phyloP scores from a whole-genome alignment of 2,329 filamentous ascomycete genomes.

The Zasmidium cellare region DNA sequence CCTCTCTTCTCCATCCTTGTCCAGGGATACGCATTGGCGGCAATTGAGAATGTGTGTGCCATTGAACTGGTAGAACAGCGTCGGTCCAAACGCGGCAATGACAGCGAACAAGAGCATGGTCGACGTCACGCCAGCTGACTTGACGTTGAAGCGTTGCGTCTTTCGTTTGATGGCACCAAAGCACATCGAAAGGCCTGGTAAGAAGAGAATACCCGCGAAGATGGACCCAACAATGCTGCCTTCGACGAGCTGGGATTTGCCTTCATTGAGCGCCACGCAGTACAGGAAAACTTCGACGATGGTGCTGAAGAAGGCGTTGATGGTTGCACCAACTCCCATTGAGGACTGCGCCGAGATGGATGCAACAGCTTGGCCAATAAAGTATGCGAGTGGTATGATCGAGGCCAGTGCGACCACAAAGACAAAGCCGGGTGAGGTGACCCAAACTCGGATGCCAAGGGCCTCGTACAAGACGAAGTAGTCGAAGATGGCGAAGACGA shows the following conservation, averaged over 20 bases:
- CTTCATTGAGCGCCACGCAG: constrained; percentile 87
- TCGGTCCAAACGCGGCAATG: constrained; percentile 92
- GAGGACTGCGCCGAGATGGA: constrained; percentile 98
- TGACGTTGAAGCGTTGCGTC: constrained; percentile 96
- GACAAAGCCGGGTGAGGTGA: constrained; percentile 82
- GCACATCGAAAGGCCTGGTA: constrained; percentile 96
- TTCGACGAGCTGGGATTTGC: constrained; percentile 90
- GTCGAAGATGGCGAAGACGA: constrained; percentile 93
- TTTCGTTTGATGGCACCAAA: constrained; percentile 97
- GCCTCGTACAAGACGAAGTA: constrained; percentile 74
- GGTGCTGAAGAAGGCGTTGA: constrained; percentile 98
- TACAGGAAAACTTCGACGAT: constrained; percentile 97
- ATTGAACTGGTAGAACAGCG: constrained; percentile 97
- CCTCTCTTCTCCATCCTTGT: constrained; percentile 50
- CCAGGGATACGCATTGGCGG: constrained; percentile 53
- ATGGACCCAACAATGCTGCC: constrained; percentile 98
- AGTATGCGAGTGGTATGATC: constrained; percentile 95
- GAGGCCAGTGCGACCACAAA: constrained; percentile 83
- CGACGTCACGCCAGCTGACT: constrained; percentile 91
- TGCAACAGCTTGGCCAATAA: constrained; percentile 96
- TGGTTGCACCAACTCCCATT: constrained; percentile 94
- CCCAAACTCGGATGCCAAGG: constrained; percentile 67
- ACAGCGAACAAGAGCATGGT: constrained; percentile 97
- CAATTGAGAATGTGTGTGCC: constrained; percentile 96
- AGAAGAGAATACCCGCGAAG: constrained; percentile 91